A percentile compares a stretch with the other conserved stretches of the same genome.
phyloP scores from a whole-genome alignment of 2,329 filamentous ascomycete genomes.

The Talaromyces sp. region DNA sequence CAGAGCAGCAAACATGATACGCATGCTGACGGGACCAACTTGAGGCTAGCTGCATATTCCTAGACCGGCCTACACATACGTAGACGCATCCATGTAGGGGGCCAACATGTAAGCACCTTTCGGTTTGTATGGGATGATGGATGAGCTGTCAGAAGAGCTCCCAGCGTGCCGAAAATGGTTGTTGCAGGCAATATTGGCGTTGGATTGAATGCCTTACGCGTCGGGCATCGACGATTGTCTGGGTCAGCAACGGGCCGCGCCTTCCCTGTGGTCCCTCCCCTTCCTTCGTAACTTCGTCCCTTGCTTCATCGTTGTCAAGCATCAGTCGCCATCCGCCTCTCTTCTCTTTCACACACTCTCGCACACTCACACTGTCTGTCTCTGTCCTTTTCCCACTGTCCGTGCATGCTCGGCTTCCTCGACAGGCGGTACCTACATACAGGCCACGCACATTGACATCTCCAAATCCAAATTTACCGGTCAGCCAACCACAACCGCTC shows the following conservation, averaged over 20 bases:
- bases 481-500: neutral
- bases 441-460: neutral
- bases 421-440: slow-evolving; percentile 8
- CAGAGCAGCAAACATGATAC: neutral
- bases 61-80: neutral
- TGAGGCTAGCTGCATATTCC: neutral
- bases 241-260: slow-evolving; percentile 18
- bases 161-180: neutral
- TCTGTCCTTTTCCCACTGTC: neutral
- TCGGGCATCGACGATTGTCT: neutral
- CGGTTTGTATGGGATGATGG: neutral
- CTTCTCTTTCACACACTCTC: neutral
- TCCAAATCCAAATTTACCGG: neutral
- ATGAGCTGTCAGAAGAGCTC: neutral
- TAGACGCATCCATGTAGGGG: slow-evolving; percentile 2
- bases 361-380: neutral
- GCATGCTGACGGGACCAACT: neutral
- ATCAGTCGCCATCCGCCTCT: neutral
- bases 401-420: neutral
- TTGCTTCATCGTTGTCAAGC: slow-evolving; percentile 1
- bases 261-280: neutral
- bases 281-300: neutral
- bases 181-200: neutral
- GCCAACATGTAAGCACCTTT: neutral
- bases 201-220: neutral